Conservation (phyloP, 139 green algal species). For the Ettlia oleoabundans region DNA sequence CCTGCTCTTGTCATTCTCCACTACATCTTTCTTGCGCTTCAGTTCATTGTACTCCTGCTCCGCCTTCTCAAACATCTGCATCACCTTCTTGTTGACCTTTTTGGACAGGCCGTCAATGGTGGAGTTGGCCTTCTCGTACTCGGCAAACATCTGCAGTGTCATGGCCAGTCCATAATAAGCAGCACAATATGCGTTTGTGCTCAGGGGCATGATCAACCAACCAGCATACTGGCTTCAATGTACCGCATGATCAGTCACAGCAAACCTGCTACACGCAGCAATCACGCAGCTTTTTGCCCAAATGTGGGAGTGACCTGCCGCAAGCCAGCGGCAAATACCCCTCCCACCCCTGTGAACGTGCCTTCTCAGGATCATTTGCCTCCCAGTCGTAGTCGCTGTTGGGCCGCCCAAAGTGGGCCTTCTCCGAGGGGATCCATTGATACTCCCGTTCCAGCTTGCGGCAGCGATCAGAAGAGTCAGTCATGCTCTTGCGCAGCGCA, state of each 20-base stretch:
- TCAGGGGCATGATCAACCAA: too few relatives aligned
- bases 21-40: constrained; percentile 79
- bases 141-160: constrained; percentile 33
- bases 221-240: too few relatives aligned
- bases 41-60: constrained; percentile 89
- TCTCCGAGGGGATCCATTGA: constrained; percentile 82
- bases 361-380: constrained; percentile 51
- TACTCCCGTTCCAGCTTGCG: constrained; percentile 67
- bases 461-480: constrained; percentile 31
- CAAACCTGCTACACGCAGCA: too few relatives aligned
- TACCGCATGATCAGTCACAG: too few relatives aligned
- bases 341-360: not conserved
- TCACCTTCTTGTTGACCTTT: constrained; percentile 84
- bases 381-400: constrained; percentile 88
- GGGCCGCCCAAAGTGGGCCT: constrained; percentile 68
- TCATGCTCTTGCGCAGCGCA: constrained; percentile 26
- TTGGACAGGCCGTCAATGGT: constrained; percentile 50
- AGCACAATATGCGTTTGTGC: not conserved
- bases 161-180: too few relatives aligned
- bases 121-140: constrained; percentile 45
- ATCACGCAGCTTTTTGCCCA: too few relatives aligned
- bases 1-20: constrained; percentile 81
- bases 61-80: constrained; percentile 92
- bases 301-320: too few relatives aligned
- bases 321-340: not conserved